A percentile compares a stretch with the other conserved stretches of the same genome.
Evolutionary conservation across 2,329 filamentous ascomycete species (phyloP).

Genomic region (Teratosphaeriaceae sp.): DNA sequence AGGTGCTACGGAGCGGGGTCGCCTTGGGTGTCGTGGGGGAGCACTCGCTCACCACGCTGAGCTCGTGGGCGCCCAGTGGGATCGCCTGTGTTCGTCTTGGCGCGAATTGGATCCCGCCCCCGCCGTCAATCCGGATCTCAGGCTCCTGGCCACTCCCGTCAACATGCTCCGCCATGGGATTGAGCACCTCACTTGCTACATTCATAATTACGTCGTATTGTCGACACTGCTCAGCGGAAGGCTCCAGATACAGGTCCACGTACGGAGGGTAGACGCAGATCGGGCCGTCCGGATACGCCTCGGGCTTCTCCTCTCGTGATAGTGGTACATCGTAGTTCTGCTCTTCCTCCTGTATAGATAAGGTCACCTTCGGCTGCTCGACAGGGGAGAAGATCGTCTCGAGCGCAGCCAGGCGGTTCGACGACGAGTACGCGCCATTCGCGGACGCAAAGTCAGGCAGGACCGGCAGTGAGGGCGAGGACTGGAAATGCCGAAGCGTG

Average conservation of each 20-base stretch:
- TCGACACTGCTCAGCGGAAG: conserved; percentile 68
- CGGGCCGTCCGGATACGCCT: conserved; percentile 74
- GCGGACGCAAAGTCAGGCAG: conserved; percentile 37
- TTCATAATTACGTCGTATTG: conserved; percentile 80
- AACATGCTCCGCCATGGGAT: conserved; percentile 53
- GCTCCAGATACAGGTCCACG: conserved; percentile 74
- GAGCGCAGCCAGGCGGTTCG: conserved; percentile 8
- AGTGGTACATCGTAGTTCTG: conserved; percentile 50
- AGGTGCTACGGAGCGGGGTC: conserved; percentile 36
- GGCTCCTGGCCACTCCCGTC: conserved; percentile 17
- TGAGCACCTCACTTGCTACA: conserved; percentile 72
- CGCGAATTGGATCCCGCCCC: conserved; percentile 29
- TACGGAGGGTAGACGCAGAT: conserved; percentile 74
- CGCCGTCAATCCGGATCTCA: conserved; percentile 27
- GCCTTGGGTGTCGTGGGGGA: conserved; percentile 48
- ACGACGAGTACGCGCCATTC: conserved; percentile 1
- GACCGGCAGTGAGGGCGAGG: conserved; percentile 53
- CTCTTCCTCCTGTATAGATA: conserved; percentile 43
- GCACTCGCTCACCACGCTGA: conserved; percentile 15
- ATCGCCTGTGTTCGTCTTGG: conserved; percentile 16
- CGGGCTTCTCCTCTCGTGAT: conserved; percentile 63
- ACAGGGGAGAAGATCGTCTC: conserved; percentile 27
- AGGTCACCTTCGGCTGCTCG: conserved; percentile 10
- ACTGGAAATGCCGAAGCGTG: conserved; percentile 53
- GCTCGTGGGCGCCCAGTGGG: background rate